A percentile compares a stretch with the other conserved stretches of the same genome.
These are phyloP conservation scores for Zygoascus meyerae DNA, from an alignment of 1,139 yeast species.

Conservation along the genomic window DNA sequence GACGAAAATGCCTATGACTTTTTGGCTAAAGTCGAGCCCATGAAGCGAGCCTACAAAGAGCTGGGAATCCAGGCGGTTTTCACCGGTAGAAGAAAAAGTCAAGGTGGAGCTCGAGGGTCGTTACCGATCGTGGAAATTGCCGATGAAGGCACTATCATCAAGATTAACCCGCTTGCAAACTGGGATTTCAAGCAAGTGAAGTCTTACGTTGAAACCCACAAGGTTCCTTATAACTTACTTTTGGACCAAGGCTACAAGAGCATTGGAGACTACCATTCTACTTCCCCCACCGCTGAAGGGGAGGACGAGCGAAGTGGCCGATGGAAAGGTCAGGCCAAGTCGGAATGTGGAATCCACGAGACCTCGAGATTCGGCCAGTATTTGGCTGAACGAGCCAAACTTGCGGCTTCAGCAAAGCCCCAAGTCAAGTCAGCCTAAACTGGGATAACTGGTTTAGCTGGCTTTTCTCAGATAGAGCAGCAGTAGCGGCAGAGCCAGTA, in stretches of 20 bases:
- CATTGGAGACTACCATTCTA: constrained; percentile 94
- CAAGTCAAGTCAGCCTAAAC: background rate
- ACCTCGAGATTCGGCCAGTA: constrained; percentile 65
- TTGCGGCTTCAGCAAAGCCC: constrained; percentile 2
- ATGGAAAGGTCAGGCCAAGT: constrained; percentile 90
- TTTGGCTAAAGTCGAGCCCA: constrained; percentile 88
- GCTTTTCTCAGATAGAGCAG: too few relatives aligned
- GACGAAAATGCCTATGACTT: constrained; percentile 81
- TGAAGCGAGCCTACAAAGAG: constrained; percentile 74
- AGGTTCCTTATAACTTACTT: constrained; percentile 81
- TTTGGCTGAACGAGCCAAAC: constrained; percentile 25
- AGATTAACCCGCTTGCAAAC: constrained; percentile 82
- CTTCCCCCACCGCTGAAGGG: constrained; percentile 81
- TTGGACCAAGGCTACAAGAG: constrained; percentile 85
- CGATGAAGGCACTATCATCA: constrained; percentile 54
- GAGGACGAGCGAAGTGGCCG: constrained; percentile 96
- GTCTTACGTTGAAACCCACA: constrained; percentile 56
- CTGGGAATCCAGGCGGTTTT: constrained; percentile 73
- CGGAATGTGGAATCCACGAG: constrained; percentile 95
- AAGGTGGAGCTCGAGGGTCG: constrained; percentile 78
- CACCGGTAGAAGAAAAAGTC: constrained; percentile 88
- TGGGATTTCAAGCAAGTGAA: constrained; percentile 78
- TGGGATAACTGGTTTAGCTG: too few relatives aligned
- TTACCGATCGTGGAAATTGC: constrained; percentile 76
- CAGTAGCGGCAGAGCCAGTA: too few relatives aligned